A percentile compares a stretch with the other conserved stretches of the same genome.
These are phyloP conservation scores for Papiliotrema nemorosa DNA, from an alignment of 1,284 basidiomycete species.

Conservation along the genomic window DNA sequence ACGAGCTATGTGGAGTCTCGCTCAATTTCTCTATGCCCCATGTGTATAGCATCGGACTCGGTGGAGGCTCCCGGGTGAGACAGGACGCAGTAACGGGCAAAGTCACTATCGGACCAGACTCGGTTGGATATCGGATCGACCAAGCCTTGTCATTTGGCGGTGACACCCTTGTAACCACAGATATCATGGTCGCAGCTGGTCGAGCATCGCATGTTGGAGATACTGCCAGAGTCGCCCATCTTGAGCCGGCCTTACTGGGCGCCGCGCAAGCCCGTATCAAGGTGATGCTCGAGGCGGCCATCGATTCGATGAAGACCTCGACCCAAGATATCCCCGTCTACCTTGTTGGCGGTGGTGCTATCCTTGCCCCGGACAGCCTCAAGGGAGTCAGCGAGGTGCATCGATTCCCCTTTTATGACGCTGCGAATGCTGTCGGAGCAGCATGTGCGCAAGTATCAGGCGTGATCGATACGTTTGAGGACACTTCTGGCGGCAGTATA, in stretches of 20 bases:
- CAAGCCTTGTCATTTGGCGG: conserved; percentile 57
- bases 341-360: conserved; percentile 39
- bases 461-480: conserved; percentile 40
- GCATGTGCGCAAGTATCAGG: conserved; percentile 41
- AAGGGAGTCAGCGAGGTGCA: conserved; percentile 55
- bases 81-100: conserved; percentile 27
- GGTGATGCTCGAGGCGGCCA: conserved; percentile 54
- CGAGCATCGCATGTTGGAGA: conserved; percentile 48
- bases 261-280: conserved; percentile 51
- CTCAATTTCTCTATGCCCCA: conserved; percentile 40
- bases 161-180: conserved; percentile 56
- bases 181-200: conserved; percentile 53
- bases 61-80: conserved; percentile 33
- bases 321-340: conserved; percentile 45
- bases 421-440: conserved; percentile 59
- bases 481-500: conserved; percentile 18
- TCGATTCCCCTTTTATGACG: conserved; percentile 55
- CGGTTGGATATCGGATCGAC: conserved; percentile 57
- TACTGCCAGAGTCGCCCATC: conserved; percentile 37
- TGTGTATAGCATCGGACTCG: conserved; percentile 36
- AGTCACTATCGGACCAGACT: conserved; percentile 58
- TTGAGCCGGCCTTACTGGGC: conserved; percentile 37
- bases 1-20: conserved; percentile 32
- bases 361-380: conserved; percentile 49
- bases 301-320: conserved; percentile 61